Base-by-base conservation (phyloP, 768 basidiomycete species). In the Leucosporidium scottii region DNA sequence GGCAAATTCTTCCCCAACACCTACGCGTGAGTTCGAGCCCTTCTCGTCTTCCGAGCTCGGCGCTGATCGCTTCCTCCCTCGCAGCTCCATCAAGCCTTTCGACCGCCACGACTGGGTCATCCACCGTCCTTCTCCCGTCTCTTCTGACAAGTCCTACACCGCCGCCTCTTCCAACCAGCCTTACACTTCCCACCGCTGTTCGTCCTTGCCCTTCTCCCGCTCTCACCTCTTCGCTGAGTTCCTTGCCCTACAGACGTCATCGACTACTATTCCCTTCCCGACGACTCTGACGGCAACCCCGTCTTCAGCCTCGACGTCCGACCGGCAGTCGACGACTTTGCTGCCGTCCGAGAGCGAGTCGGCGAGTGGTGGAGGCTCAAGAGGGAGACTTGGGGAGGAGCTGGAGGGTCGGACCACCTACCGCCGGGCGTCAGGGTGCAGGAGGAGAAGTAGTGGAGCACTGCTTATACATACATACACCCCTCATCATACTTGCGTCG, bases 61-160 rank as follows among this genome's bases (percentile, higher is more conserved):
- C 47, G 36, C 59, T 47, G 13, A 17, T 49, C 3, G 34, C n/a
- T n/a, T 27, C 30, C 21, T 17, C 61, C 5, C 34, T 49, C 30
- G 9, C 75, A 98, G 93, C 79, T 82, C 86, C 51, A 89, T 92
- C 75, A 90, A 91, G 7, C 96, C 94, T 1, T 98, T 99, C 76
- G 96, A 99, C 77, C 87, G 96, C 12, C 96, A 99, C 77, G 96
- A 99, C 80, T 99, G 96, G 96, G 80, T 96, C 61, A 83, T 99
- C 62, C 88, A 88, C 36, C 86, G 94, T 61, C 86, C 87, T 39
- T 81, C 81, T 50, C 86, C 87, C 1, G 86, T 89, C 23, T 85
- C 54, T 12, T 23, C 64, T 12, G 39, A 48, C 34, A 25, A 27
- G 28, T 47, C 66, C 23, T 66, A 66, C 70, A 63, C 70, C 62